A percentile compares a stretch with the other conserved stretches of the same genome.
Conservation (phyloP, 116 monocot genomes). For the Thalassia testudinum region DNA sequence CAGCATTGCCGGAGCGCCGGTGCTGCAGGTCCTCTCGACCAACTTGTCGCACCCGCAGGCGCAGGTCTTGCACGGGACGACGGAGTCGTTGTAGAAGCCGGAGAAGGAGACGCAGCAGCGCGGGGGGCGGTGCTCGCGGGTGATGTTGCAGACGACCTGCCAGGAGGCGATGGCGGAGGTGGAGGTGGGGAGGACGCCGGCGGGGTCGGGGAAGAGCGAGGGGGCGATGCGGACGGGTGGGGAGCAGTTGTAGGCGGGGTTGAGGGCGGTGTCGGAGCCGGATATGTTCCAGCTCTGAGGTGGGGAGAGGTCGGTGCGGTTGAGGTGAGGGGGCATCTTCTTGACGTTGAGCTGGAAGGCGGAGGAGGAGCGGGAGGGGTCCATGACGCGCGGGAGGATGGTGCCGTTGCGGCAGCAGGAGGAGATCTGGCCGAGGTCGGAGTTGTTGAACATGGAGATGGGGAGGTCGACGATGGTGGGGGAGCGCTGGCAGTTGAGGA, state of each 20-base stretch:
- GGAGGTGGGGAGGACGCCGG: constrained; percentile 49
- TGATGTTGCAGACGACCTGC: constrained; percentile 89
- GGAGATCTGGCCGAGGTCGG: constrained; percentile 34
- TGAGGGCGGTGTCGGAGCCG: constrained; percentile 34
- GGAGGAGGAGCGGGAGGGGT: constrained; percentile 29
- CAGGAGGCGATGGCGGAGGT: constrained; percentile 55
- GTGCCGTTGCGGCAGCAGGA: constrained; percentile 86
- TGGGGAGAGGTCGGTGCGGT: constrained; percentile 36
- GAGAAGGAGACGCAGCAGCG: constrained; percentile 94
- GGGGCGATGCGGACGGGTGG: constrained; percentile 50
- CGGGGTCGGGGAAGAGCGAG: constrained; percentile 38
- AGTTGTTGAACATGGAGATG: constrained; percentile 26
- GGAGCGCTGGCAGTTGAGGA: constrained; percentile 33
- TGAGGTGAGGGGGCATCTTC: constrained; percentile 92
- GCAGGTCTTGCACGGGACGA: constrained; percentile 79
- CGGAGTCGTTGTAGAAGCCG: constrained; percentile 74
- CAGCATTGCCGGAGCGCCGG: constrained; percentile 46
- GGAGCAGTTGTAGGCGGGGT: constrained; percentile 56
- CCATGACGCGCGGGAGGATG: constrained; percentile 58
- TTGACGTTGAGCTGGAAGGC: constrained; percentile 84
- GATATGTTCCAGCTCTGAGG: constrained; percentile 37
- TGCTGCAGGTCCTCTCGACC: constrained; percentile 31
- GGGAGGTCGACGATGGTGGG: constrained; percentile 79
- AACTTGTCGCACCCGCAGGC: constrained; percentile 56
- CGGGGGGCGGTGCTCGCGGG: constrained; percentile 17